Percentiles rank a stretch among this genome's conserved stretches.
Conservation (phyloP, 1,139 yeast species). For the Diutina neorugosa region DNA sequence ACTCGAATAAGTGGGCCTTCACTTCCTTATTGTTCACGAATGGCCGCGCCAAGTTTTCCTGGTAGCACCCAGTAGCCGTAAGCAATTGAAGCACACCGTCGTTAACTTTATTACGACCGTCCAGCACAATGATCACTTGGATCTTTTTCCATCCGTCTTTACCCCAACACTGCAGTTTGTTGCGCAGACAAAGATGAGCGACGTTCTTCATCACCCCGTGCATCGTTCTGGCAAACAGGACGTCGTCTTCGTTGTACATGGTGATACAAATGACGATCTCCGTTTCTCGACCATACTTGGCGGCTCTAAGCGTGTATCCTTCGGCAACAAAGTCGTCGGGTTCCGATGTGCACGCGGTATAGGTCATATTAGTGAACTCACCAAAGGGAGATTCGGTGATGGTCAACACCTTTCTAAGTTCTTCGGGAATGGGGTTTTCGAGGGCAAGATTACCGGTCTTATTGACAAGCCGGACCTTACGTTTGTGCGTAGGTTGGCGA, state of each 20-base stretch:
- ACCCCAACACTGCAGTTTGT: slow-evolving; percentile 84
- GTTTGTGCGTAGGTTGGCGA: slow-evolving; percentile 23
- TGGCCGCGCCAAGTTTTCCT: slow-evolving; percentile 91
- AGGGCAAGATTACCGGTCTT: slow-evolving; percentile 69
- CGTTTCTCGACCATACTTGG: slow-evolving; percentile 76
- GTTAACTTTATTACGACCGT: slow-evolving; percentile 81
- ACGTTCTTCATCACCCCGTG: slow-evolving; percentile 89
- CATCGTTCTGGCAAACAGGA: slow-evolving; percentile 78
- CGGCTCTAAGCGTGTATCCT: slow-evolving; percentile 79
- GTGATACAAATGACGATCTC: slow-evolving; percentile 85
- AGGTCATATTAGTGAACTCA: slow-evolving; percentile 88
- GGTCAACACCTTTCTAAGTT: slow-evolving; percentile 65
- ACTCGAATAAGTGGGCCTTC: slow-evolving; percentile 85
- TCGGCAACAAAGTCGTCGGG: slow-evolving; percentile 72
- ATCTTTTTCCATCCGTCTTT: slow-evolving; percentile 92
- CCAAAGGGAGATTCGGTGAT: slow-evolving; percentile 68
- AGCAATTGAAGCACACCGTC: slow-evolving; percentile 74
- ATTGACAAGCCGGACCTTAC: slow-evolving; percentile 51
- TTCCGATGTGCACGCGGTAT: slow-evolving; percentile 85
- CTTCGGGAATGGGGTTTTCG: slow-evolving; percentile 89
- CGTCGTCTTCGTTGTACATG: slow-evolving; percentile 93
- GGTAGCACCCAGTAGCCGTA: slow-evolving; percentile 92
- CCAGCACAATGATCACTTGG: slow-evolving; percentile 81
- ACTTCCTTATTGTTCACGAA: slow-evolving; percentile 85
- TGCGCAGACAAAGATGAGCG: slow-evolving; percentile 73